Conservation (phyloP, 345 rosid species). For the Eucalyptus camaldulensis region DNA sequence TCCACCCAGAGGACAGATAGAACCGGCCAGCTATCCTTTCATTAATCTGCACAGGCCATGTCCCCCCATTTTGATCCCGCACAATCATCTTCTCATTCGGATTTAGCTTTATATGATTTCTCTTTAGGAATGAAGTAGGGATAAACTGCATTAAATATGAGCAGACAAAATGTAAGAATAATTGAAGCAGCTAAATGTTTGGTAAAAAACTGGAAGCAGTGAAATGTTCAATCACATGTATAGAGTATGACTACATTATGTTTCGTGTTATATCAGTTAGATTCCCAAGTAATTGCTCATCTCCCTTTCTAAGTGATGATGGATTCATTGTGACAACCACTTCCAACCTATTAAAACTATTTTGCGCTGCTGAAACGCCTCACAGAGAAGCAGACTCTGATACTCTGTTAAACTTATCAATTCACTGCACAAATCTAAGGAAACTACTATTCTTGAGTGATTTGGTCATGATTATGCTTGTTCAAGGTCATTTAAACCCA, state of each 20-base stretch:
- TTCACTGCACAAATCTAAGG: background rate
- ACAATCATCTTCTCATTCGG: background rate
- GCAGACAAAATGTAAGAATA: background rate
- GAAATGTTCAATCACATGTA: background rate
- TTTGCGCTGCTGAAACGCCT: background rate
- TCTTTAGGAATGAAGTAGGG: background rate
- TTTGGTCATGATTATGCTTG: background rate
- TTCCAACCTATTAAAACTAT: background rate
- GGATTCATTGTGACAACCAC: background rate
- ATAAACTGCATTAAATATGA: background rate
- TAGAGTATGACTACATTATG: background rate
- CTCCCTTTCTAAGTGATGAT: background rate
- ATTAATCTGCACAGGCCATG: background rate
- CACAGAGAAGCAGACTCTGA: background rate
- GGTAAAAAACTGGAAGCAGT: background rate
- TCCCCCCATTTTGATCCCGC: background rate
- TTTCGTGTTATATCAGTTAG: background rate
- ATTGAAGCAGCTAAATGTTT: background rate
- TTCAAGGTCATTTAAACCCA: background rate
- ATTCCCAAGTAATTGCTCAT: background rate
- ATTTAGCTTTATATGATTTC: background rate
- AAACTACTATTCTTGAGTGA: background rate
- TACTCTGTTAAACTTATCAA: background rate
- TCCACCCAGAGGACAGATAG: background rate
- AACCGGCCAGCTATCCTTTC: background rate